Evolutionary conservation across 331 rosid species (phyloP).

Genomic region (Quercus tomentella): DNA sequence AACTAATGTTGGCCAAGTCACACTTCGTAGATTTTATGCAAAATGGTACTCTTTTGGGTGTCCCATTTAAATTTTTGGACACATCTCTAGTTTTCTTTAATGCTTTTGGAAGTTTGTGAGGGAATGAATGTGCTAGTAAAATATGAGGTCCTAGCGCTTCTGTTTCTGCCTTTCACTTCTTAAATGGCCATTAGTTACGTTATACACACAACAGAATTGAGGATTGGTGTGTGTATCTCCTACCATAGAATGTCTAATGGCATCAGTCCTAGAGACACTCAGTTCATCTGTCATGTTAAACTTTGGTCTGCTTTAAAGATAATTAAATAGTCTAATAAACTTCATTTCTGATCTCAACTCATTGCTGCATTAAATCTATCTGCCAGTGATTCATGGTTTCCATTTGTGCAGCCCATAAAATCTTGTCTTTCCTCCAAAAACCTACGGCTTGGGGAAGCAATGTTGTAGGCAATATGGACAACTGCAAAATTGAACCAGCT

Average conservation of each 20-base stretch:
- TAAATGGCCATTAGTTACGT: background rate
- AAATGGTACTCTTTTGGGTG: background rate
- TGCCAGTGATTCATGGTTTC: conserved; percentile 14
- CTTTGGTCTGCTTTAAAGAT: background rate
- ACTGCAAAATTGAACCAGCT: conserved; percentile 15
- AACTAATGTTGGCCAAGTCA: background rate
- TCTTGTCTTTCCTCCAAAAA: conserved; percentile 64
- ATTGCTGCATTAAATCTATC: conserved; percentile 9
- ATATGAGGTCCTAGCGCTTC: background rate
- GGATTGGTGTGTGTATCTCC: background rate
- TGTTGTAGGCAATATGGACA: conserved; percentile 24
- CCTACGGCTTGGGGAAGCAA: conserved; percentile 31
- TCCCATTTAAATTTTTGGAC: background rate
- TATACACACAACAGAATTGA: conserved; percentile 4
- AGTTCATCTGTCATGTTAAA: background rate
- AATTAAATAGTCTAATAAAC: background rate
- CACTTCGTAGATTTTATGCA: background rate
- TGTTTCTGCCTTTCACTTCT: background rate
- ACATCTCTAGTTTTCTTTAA: background rate
- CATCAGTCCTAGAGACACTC: background rate
- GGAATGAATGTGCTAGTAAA: background rate
- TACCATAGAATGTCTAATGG: background rate
- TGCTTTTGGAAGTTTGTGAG: background rate
- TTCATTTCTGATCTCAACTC: conserved; percentile 14
- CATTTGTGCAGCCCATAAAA: conserved; percentile 62